Percentiles rank a stretch among this genome's conserved stretches.
These are phyloP conservation scores for Elongisporangium prolatum DNA, from an alignment of 352 stramenopile species.

Conservation along the genomic window DNA sequence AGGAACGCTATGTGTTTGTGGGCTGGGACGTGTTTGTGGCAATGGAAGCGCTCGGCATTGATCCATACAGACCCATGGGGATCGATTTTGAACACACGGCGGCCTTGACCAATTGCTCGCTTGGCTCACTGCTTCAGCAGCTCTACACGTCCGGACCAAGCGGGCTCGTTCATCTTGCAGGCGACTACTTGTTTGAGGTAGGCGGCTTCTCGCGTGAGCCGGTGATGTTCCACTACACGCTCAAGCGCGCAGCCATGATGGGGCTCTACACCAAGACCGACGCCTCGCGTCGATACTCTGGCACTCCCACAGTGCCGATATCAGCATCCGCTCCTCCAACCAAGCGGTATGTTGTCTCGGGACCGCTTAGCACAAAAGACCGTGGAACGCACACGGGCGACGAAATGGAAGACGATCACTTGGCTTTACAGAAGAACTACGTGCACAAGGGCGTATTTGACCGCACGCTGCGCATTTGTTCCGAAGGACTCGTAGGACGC, in stretches of 20 bases:
- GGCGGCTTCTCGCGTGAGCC: slow-evolving; percentile 28
- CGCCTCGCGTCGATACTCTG: too few relatives aligned
- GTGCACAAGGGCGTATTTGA: slow-evolving; percentile 44
- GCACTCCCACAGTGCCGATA: too few relatives aligned
- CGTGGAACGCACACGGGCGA: too few relatives aligned
- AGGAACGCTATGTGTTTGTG: slow-evolving; percentile 40
- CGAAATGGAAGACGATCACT: too few relatives aligned
- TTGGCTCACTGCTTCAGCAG: slow-evolving; percentile 39
- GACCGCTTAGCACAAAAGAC: too few relatives aligned
- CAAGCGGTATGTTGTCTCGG: too few relatives aligned
- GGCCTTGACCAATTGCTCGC: slow-evolving; percentile 22
- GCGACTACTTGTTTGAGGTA: slow-evolving; percentile 44
- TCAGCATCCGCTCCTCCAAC: too few relatives aligned
- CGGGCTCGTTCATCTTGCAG: slow-evolving; percentile 30
- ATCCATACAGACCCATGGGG: slow-evolving; percentile 20
- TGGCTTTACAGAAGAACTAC: too few relatives aligned
- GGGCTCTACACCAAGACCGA: slow-evolving; percentile 9
- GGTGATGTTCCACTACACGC: slow-evolving; percentile 24
- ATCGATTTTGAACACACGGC: slow-evolving; percentile 11
- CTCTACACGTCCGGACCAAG: slow-evolving; percentile 49
- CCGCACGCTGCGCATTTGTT: slow-evolving; percentile 24
- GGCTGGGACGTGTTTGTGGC: slow-evolving; percentile 42
- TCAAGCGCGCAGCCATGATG: slow-evolving; percentile 29
- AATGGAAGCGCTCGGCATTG: slow-evolving; percentile 38
- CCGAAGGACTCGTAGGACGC: slow-evolving; percentile 24